A percentile compares a stretch with the other conserved stretches of the same genome.
These are phyloP conservation scores for Teratosphaeria epicoccoides DNA, from an alignment of 2,329 filamentous ascomycete genomes.

Conservation along the genomic window DNA sequence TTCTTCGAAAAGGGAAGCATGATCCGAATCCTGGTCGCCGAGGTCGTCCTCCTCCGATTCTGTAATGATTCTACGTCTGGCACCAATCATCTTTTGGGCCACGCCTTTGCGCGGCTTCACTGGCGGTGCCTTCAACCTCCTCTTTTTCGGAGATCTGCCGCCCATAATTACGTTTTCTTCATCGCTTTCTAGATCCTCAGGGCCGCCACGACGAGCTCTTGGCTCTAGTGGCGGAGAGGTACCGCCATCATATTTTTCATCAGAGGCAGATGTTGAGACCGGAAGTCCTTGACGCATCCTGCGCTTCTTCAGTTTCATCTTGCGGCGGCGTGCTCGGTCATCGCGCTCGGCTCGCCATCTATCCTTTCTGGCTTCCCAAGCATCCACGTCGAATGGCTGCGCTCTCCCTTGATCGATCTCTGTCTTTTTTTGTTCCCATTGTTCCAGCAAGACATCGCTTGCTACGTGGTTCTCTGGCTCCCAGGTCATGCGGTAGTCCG, in stretches of 20 bases:
- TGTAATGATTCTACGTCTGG: background rate
- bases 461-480: constrained; percentile 17
- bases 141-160: background rate
- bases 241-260: background rate
- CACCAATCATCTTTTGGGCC: background rate
- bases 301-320: constrained; percentile 16
- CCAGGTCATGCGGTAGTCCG: constrained; percentile 18
- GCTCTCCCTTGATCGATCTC: constrained; percentile 8
- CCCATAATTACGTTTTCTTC: constrained; percentile 2
- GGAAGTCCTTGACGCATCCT: constrained; percentile 3
- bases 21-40: background rate
- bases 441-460: constrained; percentile 5
- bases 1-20: background rate
- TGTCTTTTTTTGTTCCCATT: constrained; percentile 17
- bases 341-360: constrained; percentile 4
- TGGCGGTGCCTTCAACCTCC: background rate
- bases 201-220: background rate
- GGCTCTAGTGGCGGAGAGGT: background rate
- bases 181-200: constrained; percentile 2
- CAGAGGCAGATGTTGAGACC: background rate
- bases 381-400: constrained; percentile 15
- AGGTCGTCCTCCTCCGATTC: background rate
- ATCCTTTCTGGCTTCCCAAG: constrained; percentile 11
- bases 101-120: background rate
- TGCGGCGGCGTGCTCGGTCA: constrained; percentile 11